Percentiles rank a stretch among this genome's conserved stretches.
These are phyloP conservation scores for Dryas octopetala DNA, from an alignment of 306 rosid genomes.

Conservation along the genomic window DNA sequence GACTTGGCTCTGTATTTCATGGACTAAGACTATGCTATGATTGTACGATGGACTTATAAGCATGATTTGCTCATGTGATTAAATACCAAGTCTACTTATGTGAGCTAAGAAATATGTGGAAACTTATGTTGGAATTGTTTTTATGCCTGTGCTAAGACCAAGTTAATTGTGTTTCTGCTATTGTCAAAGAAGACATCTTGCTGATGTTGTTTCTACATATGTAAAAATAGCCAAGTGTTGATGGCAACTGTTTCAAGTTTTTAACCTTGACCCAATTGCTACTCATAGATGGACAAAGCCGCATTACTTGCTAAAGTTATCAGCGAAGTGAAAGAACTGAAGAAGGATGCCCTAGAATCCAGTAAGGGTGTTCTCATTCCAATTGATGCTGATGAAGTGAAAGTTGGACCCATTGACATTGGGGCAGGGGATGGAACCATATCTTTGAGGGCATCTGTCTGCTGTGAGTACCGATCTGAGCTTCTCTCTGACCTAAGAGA, in stretches of 20 bases:
- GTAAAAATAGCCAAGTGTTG: neutral
- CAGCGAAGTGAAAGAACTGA: constrained; percentile 66
- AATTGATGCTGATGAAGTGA: constrained; percentile 73
- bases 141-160: neutral
- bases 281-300: constrained; percentile 85
- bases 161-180: neutral
- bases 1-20: neutral
- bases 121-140: neutral
- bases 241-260: constrained; percentile 9
- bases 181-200: constrained; percentile 7
- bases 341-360: constrained; percentile 68
- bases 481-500: constrained; percentile 64
- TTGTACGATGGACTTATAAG: neutral
- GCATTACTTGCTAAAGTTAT: constrained; percentile 72
- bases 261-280: constrained; percentile 24
- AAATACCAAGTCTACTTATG: neutral
- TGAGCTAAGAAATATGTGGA: neutral
- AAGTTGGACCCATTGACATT: constrained; percentile 50
- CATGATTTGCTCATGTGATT: neutral
- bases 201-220: neutral
- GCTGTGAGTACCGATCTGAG: constrained; percentile 68
- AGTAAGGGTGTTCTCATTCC: constrained; percentile 68
- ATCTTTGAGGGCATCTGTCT: constrained; percentile 63
- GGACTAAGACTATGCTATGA: neutral
- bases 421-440: constrained; percentile 39